Base-by-base conservation (phyloP, 2,329 filamentous ascomycete genomes). In the Ilyonectria destructans region DNA sequence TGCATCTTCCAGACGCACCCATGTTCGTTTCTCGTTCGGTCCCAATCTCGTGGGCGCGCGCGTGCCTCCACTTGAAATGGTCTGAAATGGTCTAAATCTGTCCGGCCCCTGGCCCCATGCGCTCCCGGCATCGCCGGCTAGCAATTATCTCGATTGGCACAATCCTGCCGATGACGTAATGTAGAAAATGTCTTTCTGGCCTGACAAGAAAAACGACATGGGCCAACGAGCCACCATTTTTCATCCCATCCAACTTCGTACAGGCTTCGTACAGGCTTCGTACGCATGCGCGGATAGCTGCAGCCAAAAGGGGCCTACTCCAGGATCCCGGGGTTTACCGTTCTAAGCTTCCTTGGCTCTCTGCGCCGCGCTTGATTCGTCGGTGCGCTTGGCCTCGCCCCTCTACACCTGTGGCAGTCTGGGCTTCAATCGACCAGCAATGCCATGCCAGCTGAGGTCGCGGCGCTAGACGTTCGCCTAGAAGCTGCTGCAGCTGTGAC, bases 131-230 rank as follows among this genome's bases (percentile, higher is more conserved):
- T 60, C 58, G 52, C 57, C 66, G 64, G 57, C 65, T 62, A 19
- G 58, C 65, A 65, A 59, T 67, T 64, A 58, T 67, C 58, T 68
- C 40, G 65, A 68, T 70, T 67, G 35, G 21, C 49, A 66, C 59
- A 43, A 48, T 52, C 46, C 52, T 65, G 46, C 69, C 69, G 19
- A 69, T 75, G 74, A 75, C 74, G 74, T 75, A 74, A 62, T 26
- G 21, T 10, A 26, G 33, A n/a, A 48, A 23, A 45, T 31, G 62
- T 33, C 49, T 51, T 54, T 63, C 49, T 68, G 31, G 56, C 49
- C 72, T 67, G 52, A 70, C 60, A 56, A 43, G 60, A 57, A 57
- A 62, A 71, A 54, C 29, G 64, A 71, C 52, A 70, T 71, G 70
- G 68, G 71, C 69, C 58, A 71, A 57, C 52, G 51, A 57, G 62